Evolutionary conservation across 2,329 filamentous ascomycete genomes (phyloP).

Genomic region (Beauveria bassiana): DNA sequence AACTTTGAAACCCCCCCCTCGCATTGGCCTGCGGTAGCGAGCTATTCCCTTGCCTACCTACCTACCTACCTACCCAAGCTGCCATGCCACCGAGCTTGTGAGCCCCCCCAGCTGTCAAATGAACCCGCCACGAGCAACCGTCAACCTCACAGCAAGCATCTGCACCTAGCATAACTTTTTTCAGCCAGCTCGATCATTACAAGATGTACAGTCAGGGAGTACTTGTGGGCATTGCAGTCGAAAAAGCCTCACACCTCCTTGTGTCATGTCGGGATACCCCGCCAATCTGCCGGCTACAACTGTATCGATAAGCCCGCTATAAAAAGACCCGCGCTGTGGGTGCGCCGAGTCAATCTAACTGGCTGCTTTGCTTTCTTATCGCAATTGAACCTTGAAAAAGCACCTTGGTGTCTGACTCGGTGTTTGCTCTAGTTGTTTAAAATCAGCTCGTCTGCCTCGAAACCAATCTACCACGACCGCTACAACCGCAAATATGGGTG

Average conservation of each 20-base stretch:
- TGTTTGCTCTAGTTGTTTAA: neutral
- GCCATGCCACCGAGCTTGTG: neutral
- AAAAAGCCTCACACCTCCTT: slow-evolving; percentile 4
- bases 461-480: slow-evolving; percentile 12
- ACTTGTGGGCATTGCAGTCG: neutral
- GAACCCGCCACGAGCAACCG: neutral
- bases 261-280: neutral
- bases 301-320: slow-evolving; percentile 9
- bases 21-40: neutral
- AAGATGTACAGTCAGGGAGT: neutral
- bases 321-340: slow-evolving; percentile 11
- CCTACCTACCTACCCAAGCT: neutral
- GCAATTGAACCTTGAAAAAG: slow-evolving; percentile 3
- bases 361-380: slow-evolving; percentile 4
- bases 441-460: neutral
- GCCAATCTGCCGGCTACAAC: neutral
- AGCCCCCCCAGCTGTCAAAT: neutral
- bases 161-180: neutral
- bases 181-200: neutral
- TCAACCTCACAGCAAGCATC: neutral
- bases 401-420: slow-evolving; percentile 1
- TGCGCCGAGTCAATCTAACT: neutral
- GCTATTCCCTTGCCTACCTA: neutral
- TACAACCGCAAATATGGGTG: slow-evolving; percentile 29
- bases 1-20: neutral